A percentile compares a stretch with the other conserved stretches of the same genome.
These are phyloP conservation scores for Diddensiella santjacobensis DNA, from an alignment of 805 yeast genomes.

Conservation along the genomic window DNA sequence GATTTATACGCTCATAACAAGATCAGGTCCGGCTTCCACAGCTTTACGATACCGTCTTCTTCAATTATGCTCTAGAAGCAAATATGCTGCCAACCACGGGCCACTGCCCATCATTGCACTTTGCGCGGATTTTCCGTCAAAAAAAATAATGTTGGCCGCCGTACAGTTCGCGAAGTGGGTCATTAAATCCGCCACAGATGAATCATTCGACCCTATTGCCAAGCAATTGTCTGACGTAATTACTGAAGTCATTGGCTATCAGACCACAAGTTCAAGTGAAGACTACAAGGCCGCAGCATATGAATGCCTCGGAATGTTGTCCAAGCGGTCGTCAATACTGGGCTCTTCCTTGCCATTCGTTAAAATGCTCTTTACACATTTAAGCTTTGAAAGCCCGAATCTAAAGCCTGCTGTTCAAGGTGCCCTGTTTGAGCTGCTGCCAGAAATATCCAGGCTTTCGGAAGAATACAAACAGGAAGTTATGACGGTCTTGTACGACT, in stretches of 20 bases:
- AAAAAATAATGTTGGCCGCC: not conserved
- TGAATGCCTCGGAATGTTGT: constrained; percentile 69
- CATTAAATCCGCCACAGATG: not conserved
- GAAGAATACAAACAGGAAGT: constrained; percentile 40
- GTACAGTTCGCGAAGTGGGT: not conserved
- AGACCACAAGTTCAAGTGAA: not conserved
- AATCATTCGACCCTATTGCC: not conserved
- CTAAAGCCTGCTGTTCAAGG: constrained; percentile 68
- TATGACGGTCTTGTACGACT: constrained; percentile 37
- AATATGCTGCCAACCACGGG: constrained; percentile 43
- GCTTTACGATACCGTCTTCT: constrained; percentile 40
- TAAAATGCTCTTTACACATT: constrained; percentile 65
- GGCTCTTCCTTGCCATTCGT: constrained; percentile 48
- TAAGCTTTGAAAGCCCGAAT: constrained; percentile 60
- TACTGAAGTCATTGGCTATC: not conserved
- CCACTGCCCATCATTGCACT: constrained; percentile 42
- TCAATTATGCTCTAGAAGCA: constrained; percentile 48
- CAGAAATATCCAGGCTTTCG: constrained; percentile 38
- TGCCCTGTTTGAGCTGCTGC: constrained; percentile 56
- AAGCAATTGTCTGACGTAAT: not conserved
- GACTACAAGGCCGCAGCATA: constrained; percentile 43
- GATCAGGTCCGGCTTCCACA: too few species aligned
- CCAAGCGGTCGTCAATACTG: constrained; percentile 45
- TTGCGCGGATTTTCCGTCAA: constrained; percentile 10
- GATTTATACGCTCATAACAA: not conserved